Conservation (phyloP, 225 moss, liverwort and hornwort species). For the Sphagnum tenellum region DNA sequence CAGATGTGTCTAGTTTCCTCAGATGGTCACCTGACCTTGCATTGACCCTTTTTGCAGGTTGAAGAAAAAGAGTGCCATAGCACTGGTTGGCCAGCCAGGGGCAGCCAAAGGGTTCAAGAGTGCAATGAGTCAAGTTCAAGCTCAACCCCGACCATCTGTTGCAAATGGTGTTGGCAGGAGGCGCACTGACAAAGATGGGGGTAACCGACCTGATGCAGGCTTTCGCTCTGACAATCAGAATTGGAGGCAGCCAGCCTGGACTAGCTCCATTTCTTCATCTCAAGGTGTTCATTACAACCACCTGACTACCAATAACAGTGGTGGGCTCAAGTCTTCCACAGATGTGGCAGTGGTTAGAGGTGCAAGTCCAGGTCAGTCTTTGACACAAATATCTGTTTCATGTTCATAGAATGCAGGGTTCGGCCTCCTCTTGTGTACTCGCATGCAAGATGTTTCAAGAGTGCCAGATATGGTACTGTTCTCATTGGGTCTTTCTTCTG, state of each 20-base stretch:
- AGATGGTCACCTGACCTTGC: too few relatives aligned
- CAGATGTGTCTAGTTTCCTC: too few relatives aligned
- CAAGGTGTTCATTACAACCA: slow-evolving; percentile 14
- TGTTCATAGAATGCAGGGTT: too few relatives aligned
- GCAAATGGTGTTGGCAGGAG: slow-evolving; percentile 26
- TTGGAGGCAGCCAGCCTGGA: slow-evolving; percentile 28
- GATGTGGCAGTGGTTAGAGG: not conserved
- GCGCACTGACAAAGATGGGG: slow-evolving; percentile 29
- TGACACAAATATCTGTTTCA: too few relatives aligned
- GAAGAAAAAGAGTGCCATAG: not conserved
- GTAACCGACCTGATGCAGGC: slow-evolving; percentile 5
- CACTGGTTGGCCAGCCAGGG: slow-evolving; percentile 5
- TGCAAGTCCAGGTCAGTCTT: too few relatives aligned
- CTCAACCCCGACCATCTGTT: slow-evolving; percentile 13
- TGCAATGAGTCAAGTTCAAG: slow-evolving; percentile 12
- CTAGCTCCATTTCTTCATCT: slow-evolving; percentile 12
- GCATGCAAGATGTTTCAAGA: too few relatives aligned
- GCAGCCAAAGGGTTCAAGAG: slow-evolving; percentile 2
- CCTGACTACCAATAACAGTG: not conserved
- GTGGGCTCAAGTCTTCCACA: slow-evolving; percentile 5
- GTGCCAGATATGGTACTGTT: too few relatives aligned
- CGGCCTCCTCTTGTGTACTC: too few relatives aligned
- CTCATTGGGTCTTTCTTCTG: too few relatives aligned
- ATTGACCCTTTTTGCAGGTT: too few relatives aligned
- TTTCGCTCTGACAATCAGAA: slow-evolving; percentile 17